A percentile compares a stretch with the other conserved stretches of the same genome.
Evolutionary conservation across 2,329 filamentous ascomycete species (phyloP).

Genomic region (Colletotrichum truncatum): DNA sequence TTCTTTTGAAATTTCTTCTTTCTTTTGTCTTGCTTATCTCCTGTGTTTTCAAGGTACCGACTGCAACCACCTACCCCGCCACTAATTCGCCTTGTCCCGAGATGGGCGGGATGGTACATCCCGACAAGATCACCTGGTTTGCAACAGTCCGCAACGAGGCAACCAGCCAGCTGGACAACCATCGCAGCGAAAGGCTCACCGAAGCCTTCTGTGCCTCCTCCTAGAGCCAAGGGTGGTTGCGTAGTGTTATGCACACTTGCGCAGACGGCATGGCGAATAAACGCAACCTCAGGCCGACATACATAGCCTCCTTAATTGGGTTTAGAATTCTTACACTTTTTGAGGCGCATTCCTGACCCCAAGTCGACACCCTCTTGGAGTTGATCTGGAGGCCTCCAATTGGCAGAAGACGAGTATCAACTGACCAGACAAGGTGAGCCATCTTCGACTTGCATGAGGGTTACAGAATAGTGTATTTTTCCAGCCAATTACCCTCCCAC

Average conservation of each 20-base stretch:
- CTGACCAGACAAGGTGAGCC: background rate
- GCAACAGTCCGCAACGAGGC: slow-evolving; percentile 17
- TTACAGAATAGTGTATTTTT: slow-evolving; percentile 41
- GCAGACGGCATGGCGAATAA: slow-evolving; percentile 11
- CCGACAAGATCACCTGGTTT: slow-evolving; percentile 8
- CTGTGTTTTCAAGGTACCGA: too few species aligned
- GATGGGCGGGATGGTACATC: slow-evolving; percentile 12
- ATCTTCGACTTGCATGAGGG: slow-evolving; percentile 76
- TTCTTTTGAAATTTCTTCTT: too few species aligned
- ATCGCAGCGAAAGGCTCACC: slow-evolving; percentile 3
- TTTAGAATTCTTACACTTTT: slow-evolving; percentile 11
- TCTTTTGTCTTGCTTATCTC: too few species aligned
- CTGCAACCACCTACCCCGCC: slow-evolving; percentile 3
- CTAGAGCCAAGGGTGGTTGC: background rate
- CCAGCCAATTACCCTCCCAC: background rate
- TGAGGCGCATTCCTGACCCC: background rate
- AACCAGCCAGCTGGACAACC: background rate
- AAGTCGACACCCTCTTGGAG: background rate
- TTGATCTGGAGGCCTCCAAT: slow-evolving; percentile 6
- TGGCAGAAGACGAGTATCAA: background rate
- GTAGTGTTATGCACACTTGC: slow-evolving; percentile 1
- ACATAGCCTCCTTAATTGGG: slow-evolving; percentile 9
- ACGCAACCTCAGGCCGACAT: background rate
- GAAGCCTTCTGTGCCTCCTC: slow-evolving; percentile 18
- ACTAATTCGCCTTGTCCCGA: background rate